phyloP scores from a whole-genome alignment of 306 rosid genomes.

The Crataegus laevigata region DNA sequence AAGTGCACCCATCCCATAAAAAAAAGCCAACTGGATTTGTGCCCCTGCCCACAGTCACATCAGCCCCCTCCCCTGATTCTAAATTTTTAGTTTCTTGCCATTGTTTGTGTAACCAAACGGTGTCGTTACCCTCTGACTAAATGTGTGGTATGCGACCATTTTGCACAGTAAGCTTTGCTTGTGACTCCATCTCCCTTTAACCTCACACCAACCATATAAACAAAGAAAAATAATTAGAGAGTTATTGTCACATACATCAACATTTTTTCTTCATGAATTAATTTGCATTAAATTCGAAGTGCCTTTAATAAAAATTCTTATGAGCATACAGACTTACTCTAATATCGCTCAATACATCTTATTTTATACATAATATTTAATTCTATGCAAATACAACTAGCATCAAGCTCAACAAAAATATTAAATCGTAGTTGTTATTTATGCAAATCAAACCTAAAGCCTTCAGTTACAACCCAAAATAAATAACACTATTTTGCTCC shows the following conservation, averaged over 20 bases:
- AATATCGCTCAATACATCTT: no score
- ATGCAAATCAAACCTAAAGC: no score
- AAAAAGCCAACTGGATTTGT: constrained; percentile 1
- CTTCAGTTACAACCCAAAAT: no score
- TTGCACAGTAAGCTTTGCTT: background rate
- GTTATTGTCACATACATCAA: background rate
- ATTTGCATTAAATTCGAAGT: no score
- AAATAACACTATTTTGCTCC: no score
- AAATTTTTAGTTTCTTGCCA: constrained; percentile 6
- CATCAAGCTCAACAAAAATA: no score
- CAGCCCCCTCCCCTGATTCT: background rate
- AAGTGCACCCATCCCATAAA: background rate
- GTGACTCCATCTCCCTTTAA: background rate
- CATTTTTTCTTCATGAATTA: no score
- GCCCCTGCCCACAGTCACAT: constrained; percentile 20
- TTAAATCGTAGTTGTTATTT: no score
- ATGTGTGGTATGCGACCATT: background rate
- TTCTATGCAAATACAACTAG: no score
- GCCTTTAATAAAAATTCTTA: no score
- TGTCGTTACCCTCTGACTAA: background rate
- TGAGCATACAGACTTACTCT: no score
- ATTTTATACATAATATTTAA: no score
- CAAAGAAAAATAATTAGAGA: background rate
- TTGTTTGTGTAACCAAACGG: background rate
- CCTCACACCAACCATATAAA: background rate